phyloP scores from a whole-genome alignment of 23 red algal genomes.

The Gracilariopsis chorda region DNA sequence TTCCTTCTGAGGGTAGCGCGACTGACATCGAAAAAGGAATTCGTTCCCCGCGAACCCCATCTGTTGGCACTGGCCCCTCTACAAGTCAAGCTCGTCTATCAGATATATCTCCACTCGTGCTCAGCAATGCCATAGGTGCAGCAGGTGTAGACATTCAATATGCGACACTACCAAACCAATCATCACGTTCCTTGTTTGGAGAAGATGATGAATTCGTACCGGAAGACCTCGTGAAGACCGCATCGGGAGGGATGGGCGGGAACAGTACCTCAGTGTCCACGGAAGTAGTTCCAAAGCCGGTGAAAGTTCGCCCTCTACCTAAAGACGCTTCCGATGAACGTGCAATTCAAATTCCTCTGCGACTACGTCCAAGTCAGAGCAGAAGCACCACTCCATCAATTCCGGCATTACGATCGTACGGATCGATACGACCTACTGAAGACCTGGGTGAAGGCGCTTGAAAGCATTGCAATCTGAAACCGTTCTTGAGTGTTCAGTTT shows the following conservation, averaged over 20 bases:
- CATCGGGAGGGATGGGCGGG: neutral
- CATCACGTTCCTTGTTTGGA: constrained; percentile 31
- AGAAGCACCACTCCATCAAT: neutral
- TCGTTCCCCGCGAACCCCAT: neutral
- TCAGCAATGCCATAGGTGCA: neutral
- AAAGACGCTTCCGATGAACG: constrained; percentile 49
- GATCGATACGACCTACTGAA: neutral
- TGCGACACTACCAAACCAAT: constrained; percentile 27
- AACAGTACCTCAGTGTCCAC: neutral
- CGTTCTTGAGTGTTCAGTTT: too few species aligned
- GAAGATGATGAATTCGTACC: constrained; percentile 55
- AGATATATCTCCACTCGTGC: neutral
- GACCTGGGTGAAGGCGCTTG: neutral
- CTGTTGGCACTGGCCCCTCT: too few species aligned
- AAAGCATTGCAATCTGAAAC: too few species aligned
- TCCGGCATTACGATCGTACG: neutral
- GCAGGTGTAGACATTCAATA: constrained; percentile 12
- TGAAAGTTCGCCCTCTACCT: constrained; percentile 39
- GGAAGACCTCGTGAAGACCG: constrained; percentile 21
- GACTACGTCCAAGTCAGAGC: neutral
- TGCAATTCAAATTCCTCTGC: neutral
- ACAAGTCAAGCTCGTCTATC: neutral
- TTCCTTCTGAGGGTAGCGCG: neutral
- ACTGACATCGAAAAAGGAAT: constrained; percentile 16
- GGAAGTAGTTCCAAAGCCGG: neutral